Evolutionary conservation across 495 filamentous ascomycete species (phyloP), one percentile per base, ranked within the genome.

Genomic region (Aspergillus cristatus): DNA sequence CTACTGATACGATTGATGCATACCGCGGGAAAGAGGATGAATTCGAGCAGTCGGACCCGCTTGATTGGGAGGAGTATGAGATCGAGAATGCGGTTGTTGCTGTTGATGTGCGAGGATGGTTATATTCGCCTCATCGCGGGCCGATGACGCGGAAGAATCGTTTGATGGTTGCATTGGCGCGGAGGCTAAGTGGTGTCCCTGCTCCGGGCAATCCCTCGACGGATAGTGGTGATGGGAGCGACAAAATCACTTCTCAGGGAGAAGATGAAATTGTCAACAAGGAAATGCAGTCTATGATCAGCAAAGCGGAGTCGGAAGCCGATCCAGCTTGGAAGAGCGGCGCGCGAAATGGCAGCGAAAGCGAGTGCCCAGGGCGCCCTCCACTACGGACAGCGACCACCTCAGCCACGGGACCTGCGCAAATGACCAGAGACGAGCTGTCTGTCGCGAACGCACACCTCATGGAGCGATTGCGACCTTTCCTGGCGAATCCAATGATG

Each of bases 101-200:
- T 13, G 86, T 96, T 2, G 90, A 99, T 57, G 83, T 97, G 12
- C 74, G 89, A 37, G 91, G 91, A 14, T 99, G 93, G 91, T 72
- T 96, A 32, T 95, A 90, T 51, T 70, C 78, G 40, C 91, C 91
- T 13, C 82, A 86, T 46, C 73, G 71, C 50, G 86, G 86, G 0
- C 87, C 84, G n/a, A 79, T 94, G 78, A 86, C 74, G 25, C 69
- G 89, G 34, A 86, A 88, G 57, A 89, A 95, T 44, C 76, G 91
- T 16, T 62, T 96, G 42, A 63, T 94, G 48, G 72, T 97, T 39
- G 85, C 87, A 2, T 61, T 95, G 2, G 87, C 89, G 8, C 70
- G 88, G 40, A 76, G 83, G 43, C 55, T 99, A 24, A 90, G 84
- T 48, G 93, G 89, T 2, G 74, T 99, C 40, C 83, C 86, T 14